phyloP scores from a whole-genome alignment of 768 basidiomycete genomes.

The Trametes sanguinea region DNA sequence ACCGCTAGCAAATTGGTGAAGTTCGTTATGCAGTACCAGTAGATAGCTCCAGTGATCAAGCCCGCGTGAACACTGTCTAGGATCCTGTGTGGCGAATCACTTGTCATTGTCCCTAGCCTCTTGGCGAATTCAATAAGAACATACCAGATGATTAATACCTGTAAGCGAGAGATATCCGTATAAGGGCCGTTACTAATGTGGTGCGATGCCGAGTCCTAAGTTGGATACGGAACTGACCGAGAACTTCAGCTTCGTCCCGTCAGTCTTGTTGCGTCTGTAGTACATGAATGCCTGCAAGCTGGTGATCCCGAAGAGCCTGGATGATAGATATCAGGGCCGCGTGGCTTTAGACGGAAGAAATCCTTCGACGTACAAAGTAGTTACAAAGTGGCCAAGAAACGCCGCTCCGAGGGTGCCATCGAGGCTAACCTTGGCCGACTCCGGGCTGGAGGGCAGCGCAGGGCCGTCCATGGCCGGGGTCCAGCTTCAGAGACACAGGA shows the following conservation, averaged over 20 bases:
- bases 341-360: neutral
- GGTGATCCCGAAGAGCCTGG: constrained; percentile 13
- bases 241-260: neutral
- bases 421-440: neutral
- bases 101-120: too few species aligned
- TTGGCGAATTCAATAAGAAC: neutral
- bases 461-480: neutral
- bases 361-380: constrained; percentile 14
- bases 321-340: too few species aligned
- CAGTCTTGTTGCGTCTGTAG: neutral
- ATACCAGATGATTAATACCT: constrained; percentile 9
- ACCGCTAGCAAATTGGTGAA: constrained; percentile 3
- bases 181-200: neutral
- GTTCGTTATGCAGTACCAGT: constrained; percentile 5
- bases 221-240: neutral
- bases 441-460: neutral
- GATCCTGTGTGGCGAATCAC: neutral
- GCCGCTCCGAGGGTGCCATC: constrained; percentile 25
- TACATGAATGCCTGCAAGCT: constrained; percentile 13
- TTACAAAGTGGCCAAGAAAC: constrained; percentile 23
- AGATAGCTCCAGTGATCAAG: constrained; percentile 4
- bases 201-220: too few species aligned
- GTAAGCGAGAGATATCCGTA: neutral
- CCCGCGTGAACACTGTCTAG: constrained; percentile 10
- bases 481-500: too few species aligned